Base-by-base conservation (phyloP, 495 filamentous ascomycete species). In the Penicillium salamii region DNA sequence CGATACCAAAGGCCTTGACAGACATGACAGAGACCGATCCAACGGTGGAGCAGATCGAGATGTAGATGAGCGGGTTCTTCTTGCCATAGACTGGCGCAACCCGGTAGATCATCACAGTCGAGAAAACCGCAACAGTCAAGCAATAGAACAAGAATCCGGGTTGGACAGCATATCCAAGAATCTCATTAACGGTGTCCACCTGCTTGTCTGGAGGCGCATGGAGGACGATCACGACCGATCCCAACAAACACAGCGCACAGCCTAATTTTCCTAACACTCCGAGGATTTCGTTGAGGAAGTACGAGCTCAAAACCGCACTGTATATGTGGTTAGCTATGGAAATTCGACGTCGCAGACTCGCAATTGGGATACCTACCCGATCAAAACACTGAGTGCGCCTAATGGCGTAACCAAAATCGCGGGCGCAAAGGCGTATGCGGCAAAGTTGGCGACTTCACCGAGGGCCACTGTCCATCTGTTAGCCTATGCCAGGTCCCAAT, bases 21-120 rank as follows among this genome's bases (percentile, higher is more conserved):
- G 95, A 89, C 93, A 98, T 97, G 67, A 98, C 91, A 12, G 93
- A 97, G 52, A 98, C 82, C 29, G 91, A 96, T 57, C 93, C 93
- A 47, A 97, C 91, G 12, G 90, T 93, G 23, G 90, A 95, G 78
- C 93, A 98, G 58, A 98, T 97, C 46, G 90, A 95, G 59, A 98
- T 82, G 72, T 88, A 98, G 58, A 97, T 86, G 39, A 97, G 78
- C 7, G 93, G 93, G 59, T 98, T 97, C 71, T 86, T 91, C 74
- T 88, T 93, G 63, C 93, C 93, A 62, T 97, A 83, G 36, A 81
- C 67, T 0, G 93, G 93, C 13, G 89, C 88, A 55, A 98, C 78
- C 63, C 84, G 86, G 76, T 98, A 98, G 54, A 98, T 96, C 92
- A 97, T 97, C 55, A 96, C 76, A 15, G 78, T 80, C 21, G 91